Evolutionary conservation across 140 eudicot species (phyloP), one percentile per base, ranked within the genome.

Genomic region (Flaveria floridana): DNA sequence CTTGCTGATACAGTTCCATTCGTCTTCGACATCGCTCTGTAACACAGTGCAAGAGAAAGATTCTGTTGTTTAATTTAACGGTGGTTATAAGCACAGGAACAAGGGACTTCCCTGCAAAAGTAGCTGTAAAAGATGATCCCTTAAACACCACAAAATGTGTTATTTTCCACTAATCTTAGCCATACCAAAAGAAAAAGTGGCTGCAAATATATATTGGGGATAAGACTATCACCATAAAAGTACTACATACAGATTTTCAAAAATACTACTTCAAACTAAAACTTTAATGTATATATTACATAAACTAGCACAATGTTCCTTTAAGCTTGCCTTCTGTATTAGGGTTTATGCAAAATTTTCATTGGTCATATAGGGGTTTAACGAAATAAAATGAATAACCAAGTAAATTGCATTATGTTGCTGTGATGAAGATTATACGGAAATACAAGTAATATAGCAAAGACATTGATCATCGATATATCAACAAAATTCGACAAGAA

Each of bases 1-100:
- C 37, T 63, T 51, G 81, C 68, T 26, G 85, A 26, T 55, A 78
- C 55, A 10, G 81, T 50, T 6, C 84, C 72, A 15, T 61, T 73
- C 0, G 76, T 65, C 14, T 62, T 62, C 15, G 75, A 18, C 69
- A 78, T 71, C 25, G 81, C 61, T 28, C 72, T 28, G 74, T 41
- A 58, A 34, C 69, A 79, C 15, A 18, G 42, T 26, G 44, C 19
- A 62, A 62, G 42, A 57, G 47, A 26, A 53, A 58, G 12, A 37
- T 10, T n/a, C 59, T 28, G 65, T 19, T 78, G 21, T 63, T 68
- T 73, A 61, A 46, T 46, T 77, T 69, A 28, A 67, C 1, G 9
- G 7, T 13, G 28, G 78, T 52, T 62, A 3, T 50, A 55, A 5
- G 28, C 28, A 25, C 47, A 34, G 6, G 37, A 30, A 30, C 37